Evolutionary conservation across 106 monocot species (phyloP), one percentile per base, ranked within the genome.

Genomic region (Dendrobium chrysotoxum): DNA sequence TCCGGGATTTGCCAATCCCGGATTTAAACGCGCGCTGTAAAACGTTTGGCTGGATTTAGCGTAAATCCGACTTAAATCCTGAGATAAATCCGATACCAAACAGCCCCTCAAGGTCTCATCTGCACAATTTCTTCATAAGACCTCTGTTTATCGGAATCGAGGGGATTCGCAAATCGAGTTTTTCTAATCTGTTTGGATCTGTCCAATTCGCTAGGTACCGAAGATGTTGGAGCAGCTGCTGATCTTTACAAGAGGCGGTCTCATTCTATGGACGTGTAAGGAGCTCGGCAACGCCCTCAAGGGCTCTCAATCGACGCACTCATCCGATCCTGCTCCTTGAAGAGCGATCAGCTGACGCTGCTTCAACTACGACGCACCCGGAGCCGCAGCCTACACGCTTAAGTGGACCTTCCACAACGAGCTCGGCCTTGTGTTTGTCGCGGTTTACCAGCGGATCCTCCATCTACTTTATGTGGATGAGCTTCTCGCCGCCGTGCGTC

Each of bases 321-420:
- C 10, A 98, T 98, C 89, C 89, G 90, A 20, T 92, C 97, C 8
- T 94, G 92, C 89, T 98, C 38, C 90, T 98, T 15, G 97, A 98
- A 86, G 97, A 98, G 91, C 90, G 97, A 28, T 98, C 97, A 0
- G 97, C 97, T 42, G 90, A 90, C 15, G 28, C 91, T 11, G 83
- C 92, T 98, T 89, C 81, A 78, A 88, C 77, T 95, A 91, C 66
- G 97, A 98, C 42, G 85, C 82, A n/a, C 85, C 88, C 44, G 81
- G 78, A 6, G 81, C 77, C 38, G 72, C 80, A 13, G 80, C 92
- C 40, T 94, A 94, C 89, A 94, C 92, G 28, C 89, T 98, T 75
- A 94, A 91, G 67, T 98, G 97, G 97, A 83, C 94, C 55, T 98
- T 98, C 83, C 86, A 94, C 89, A 97, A 97, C 77, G 97, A 97